A percentile compares a stretch with the other conserved stretches of the same genome.
Conservation (phyloP, 192 early-diverging fungal genomes). For the Obelidium mucronatum region DNA sequence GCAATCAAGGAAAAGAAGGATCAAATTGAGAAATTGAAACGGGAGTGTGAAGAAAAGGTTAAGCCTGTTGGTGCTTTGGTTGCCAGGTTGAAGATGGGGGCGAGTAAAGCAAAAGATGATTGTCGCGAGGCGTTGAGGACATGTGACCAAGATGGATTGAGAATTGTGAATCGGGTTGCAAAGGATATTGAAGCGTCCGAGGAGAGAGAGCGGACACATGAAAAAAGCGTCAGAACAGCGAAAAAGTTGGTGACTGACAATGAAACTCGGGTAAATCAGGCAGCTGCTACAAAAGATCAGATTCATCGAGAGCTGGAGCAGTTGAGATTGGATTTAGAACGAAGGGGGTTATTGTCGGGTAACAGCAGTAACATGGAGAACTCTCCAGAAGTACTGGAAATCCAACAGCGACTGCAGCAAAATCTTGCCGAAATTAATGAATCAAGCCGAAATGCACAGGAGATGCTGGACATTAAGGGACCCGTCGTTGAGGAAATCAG, state of each 20-base stretch:
- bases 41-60: conserved; percentile 24
- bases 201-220: conserved; percentile 2
- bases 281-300: conserved; percentile 46
- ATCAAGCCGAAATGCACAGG: conserved; percentile 4
- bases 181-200: not conserved
- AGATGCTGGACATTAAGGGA: conserved; percentile 33
- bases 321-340: conserved; percentile 55
- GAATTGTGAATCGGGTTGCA: not conserved
- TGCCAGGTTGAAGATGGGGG: conserved; percentile 38
- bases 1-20: conserved; percentile 26
- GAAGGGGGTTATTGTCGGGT: conserved; percentile 43
- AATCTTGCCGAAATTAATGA: not conserved
- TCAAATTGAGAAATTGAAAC: not conserved
- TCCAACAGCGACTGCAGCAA: not conserved
- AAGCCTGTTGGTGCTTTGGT: conserved; percentile 28
- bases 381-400: conserved; percentile 13
- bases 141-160: conserved; percentile 23
- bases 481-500: conserved; percentile 31
- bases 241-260: conserved; percentile 31
- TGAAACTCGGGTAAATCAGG: conserved; percentile 41
- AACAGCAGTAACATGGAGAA: not conserved
- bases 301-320: conserved; percentile 49
- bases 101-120: not conserved
- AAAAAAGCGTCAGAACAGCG: conserved; percentile 11
- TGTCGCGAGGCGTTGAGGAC: not conserved